Evolutionary conservation across 2,329 filamentous ascomycete genomes (phyloP).

Genomic region (Aspergillus sp.): DNA sequence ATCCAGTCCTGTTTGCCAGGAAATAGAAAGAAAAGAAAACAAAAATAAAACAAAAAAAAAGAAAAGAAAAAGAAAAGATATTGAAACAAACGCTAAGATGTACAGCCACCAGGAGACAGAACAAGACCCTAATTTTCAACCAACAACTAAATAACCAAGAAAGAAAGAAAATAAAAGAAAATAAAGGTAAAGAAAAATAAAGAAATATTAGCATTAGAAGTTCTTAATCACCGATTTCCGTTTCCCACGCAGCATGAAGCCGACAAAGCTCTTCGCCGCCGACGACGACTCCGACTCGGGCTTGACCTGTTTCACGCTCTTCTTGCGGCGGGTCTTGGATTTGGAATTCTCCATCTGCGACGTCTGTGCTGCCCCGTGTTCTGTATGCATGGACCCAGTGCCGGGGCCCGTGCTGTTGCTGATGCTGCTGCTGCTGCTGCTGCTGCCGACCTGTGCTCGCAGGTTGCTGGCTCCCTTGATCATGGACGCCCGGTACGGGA

Average conservation of each 20-base stretch:
- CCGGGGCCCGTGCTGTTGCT: conserved; percentile 7
- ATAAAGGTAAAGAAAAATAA: not conserved
- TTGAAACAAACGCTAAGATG: not conserved
- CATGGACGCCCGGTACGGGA: conserved; percentile 25
- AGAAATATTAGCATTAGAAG: not conserved
- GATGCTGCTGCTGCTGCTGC: conserved; percentile 10
- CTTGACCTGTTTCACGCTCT: conserved; percentile 11
- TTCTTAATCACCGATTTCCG: conserved; percentile 25
- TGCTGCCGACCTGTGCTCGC: conserved; percentile 27
- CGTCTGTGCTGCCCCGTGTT: no score
- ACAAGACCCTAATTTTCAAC: not conserved
- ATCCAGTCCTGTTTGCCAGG: no score
- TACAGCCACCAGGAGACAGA: not conserved
- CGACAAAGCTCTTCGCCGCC: conserved; percentile 23
- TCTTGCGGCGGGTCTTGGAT: conserved; percentile 15
- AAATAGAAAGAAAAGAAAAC: not conserved
- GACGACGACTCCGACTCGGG: conserved; percentile 2
- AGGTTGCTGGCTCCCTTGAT: conserved; percentile 33
- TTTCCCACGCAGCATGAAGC: conserved; percentile 21
- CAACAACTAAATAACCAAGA: not conserved
- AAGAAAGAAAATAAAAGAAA: not conserved
- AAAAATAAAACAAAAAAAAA: not conserved
- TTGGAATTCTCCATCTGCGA: conserved; percentile 10
- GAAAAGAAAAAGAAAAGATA: not conserved
- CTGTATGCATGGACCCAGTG: no score